Base-by-base conservation (phyloP, 2,329 filamentous ascomycete species). In the Claviceps pazoutovae region DNA sequence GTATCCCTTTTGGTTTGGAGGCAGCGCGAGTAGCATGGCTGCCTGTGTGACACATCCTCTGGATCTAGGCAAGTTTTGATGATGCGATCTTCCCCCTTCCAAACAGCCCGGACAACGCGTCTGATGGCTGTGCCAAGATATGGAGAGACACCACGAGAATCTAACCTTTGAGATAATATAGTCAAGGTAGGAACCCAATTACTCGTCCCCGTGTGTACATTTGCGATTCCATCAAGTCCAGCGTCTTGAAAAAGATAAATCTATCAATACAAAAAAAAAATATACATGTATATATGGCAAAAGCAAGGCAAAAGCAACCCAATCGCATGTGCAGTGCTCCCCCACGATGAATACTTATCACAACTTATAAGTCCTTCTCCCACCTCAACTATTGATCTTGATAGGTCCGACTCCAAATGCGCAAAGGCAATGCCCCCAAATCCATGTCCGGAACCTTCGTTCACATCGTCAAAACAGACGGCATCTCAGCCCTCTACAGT, bases 1-100 rank as follows among this genome's bases (percentile, higher is more conserved):
- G 55, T 91, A 91, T 70, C 86, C 86, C 9, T 91, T 91, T 69
- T 97, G 91, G 93, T 97, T 98, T 67, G 93, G 93, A 57, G 93
- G 93, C 52, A 95, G 88, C 65, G 89, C 91, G 49, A 93, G 87
- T 64, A 94, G 88, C 65, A 84, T 93, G 74, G 91, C 91, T 39
- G 90, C 91, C 45, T 84, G 82, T 59, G 86, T 95, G 48, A 97
- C 91, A 34, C 91, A 97, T 75, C 91, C 91, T 48, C 74, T 97
- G 64, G 90, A 96, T 78, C 75, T 96, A 57, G 80, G 88, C 94
- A 77, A 68, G 84, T 73, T 21, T 34, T 5, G 11, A 14, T 14
- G 9, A 7, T n/a, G 5, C 13, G 2, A 23, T 41, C 9, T 9
- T 9, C 23, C 19, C 13, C 9, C 2, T 16, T 16, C 14, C 6